Evolutionary conservation across 2,329 filamentous ascomycete species (phyloP).

Genomic region (Cladosporium sphaerospermum): DNA sequence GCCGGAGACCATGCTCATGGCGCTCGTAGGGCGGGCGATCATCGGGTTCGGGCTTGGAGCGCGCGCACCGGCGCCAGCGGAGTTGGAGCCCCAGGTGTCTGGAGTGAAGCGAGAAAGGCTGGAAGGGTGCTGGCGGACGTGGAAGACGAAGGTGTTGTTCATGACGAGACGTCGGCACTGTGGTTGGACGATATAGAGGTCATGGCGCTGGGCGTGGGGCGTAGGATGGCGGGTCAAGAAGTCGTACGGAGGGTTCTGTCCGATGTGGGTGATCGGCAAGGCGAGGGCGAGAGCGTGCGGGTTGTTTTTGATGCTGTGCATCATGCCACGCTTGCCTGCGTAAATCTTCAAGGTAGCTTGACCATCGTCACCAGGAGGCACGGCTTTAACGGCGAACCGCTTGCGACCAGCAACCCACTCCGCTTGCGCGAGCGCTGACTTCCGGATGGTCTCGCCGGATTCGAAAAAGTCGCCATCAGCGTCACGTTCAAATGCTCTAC

Average conservation of each 20-base stretch:
- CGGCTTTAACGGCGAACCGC: constrained; percentile 85
- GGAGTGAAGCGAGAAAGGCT: constrained; percentile 40
- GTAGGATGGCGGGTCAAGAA: constrained; percentile 92
- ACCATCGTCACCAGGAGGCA: constrained; percentile 87
- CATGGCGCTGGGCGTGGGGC: constrained; percentile 92
- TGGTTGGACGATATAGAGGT: constrained; percentile 93
- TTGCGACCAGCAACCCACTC: constrained; percentile 87
- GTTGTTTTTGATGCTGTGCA: constrained; percentile 96
- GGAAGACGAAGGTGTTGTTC: constrained; percentile 98
- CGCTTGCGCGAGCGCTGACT: constrained; percentile 81
- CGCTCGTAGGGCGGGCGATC: constrained; percentile 50
- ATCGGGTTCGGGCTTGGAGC: constrained; percentile 45
- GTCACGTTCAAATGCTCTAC: constrained; percentile 71
- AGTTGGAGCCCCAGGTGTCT: constrained; percentile 33
- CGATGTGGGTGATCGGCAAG: constrained; percentile 82
- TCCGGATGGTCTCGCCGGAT: constrained; percentile 77
- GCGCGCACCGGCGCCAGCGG: constrained; percentile 29
- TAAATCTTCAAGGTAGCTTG: constrained; percentile 85
- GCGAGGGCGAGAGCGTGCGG: constrained; percentile 85
- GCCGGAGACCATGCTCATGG: constrained; percentile 56
- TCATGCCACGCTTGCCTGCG: constrained; percentile 86
- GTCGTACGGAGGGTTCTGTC: constrained; percentile 89
- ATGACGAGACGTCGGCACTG: constrained; percentile 82
- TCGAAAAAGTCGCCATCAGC: constrained; percentile 89
- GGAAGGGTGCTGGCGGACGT: constrained; percentile 85